Percentiles rank a stretch among this genome's conserved stretches.
Evolutionary conservation across 2,329 filamentous ascomycete genomes (phyloP).

Genomic region (Sporothrix sp.): DNA sequence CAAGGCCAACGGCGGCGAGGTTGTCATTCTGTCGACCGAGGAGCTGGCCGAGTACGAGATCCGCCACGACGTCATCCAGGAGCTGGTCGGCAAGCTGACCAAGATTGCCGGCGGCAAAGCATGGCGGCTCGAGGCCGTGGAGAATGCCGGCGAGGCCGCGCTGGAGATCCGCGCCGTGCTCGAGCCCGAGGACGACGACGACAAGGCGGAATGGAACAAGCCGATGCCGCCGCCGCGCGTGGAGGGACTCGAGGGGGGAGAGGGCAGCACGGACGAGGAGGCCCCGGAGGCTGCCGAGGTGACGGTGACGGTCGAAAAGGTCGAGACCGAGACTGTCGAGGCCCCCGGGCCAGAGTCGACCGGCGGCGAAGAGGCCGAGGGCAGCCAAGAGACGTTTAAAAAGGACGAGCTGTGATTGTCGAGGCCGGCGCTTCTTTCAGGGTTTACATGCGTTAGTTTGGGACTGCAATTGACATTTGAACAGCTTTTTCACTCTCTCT

Average conservation of each 20-base stretch:
- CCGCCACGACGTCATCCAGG: constrained; percentile 56
- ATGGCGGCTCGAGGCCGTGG: constrained; percentile 75
- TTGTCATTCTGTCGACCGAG: constrained; percentile 52
- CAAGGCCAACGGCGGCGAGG: constrained; percentile 50
- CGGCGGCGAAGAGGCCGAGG: constrained; percentile 22
- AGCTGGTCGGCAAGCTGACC: constrained; percentile 58
- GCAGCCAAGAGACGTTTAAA: constrained; percentile 36
- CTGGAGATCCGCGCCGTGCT: constrained; percentile 63
- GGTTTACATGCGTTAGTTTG: background rate
- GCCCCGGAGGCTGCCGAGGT: background rate
- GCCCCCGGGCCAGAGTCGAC: too few species aligned
- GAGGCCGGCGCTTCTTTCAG: background rate
- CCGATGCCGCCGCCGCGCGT: constrained; percentile 33
- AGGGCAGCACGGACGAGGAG: background rate
- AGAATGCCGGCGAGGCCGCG: constrained; percentile 48
- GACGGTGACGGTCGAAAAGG: background rate
- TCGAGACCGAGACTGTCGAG: background rate
- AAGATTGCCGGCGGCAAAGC: constrained; percentile 58
- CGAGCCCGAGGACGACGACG: constrained; percentile 33
- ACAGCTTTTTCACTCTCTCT: too few species aligned
- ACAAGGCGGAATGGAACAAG: background rate
- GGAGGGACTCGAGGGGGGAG: constrained; percentile 15
- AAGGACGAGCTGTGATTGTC: constrained; percentile 40
- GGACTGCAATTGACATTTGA: too few species aligned
- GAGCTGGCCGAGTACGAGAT: constrained; percentile 61